Conservation (phyloP, 2,329 filamentous ascomycete genomes). For the Fusarium chaquense region DNA sequence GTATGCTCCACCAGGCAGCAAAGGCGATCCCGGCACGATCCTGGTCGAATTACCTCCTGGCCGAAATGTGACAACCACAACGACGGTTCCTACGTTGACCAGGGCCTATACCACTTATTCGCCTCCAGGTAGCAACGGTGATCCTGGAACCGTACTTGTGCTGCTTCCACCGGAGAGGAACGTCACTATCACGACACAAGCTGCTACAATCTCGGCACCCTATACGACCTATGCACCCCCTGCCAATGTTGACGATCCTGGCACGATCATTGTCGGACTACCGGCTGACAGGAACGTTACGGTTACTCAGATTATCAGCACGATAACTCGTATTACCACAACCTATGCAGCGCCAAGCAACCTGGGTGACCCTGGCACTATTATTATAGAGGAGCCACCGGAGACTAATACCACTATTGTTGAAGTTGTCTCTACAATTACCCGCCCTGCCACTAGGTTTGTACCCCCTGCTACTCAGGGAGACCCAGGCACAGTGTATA, state of each 20-base stretch:
- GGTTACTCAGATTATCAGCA: conserved; percentile 5
- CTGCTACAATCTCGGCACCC: conserved; percentile 7
- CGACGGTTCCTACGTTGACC: too few species aligned
- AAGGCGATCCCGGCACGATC: too few species aligned
- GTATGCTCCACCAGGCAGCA: conserved; percentile 9
- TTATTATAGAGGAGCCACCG: conserved; percentile 24
- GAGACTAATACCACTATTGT: conserved; percentile 26
- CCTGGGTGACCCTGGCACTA: conserved; percentile 21
- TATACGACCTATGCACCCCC: conserved; percentile 21
- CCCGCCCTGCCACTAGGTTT: conserved; percentile 15
- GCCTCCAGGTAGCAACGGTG: too few species aligned
- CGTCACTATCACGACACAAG: conserved; percentile 11
- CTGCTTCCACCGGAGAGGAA: conserved; percentile 14
- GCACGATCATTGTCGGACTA: conserved; percentile 22
- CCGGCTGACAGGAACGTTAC: conserved; percentile 26
- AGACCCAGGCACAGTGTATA: conserved; percentile 22
- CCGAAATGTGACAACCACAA: too few species aligned
- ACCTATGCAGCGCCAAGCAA: conserved; percentile 18
- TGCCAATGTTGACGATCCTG: conserved; percentile 14
- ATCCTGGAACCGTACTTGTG: conserved; percentile 2
- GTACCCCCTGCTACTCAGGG: conserved; percentile 4
- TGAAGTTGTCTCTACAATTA: conserved; percentile 12
- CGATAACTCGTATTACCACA: conserved; percentile 2
- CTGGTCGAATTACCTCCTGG: too few species aligned
- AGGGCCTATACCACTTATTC: too few species aligned